phyloP scores from a whole-genome alignment of 352 stramenopile species.

The Phytopythium sindhum region DNA sequence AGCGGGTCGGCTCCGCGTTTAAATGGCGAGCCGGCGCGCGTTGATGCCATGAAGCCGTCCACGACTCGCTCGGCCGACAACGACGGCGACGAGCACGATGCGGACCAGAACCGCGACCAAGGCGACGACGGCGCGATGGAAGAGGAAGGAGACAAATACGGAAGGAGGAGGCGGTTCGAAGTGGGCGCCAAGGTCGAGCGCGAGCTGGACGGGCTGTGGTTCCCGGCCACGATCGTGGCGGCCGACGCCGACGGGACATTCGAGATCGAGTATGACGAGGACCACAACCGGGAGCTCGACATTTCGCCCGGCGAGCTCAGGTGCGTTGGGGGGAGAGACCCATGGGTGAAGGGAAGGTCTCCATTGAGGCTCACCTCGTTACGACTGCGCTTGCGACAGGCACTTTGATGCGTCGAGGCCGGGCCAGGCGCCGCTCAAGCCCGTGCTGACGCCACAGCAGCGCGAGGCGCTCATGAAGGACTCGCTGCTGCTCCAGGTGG shows the following conservation, averaged over 20 bases:
- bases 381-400: neutral
- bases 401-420: slow-evolving; percentile 4
- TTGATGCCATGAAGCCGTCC: slow-evolving; percentile 8
- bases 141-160: slow-evolving; percentile 19
- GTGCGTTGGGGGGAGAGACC: neutral
- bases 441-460: slow-evolving; percentile 29
- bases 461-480: slow-evolving; percentile 45
- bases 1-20: neutral
- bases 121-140: slow-evolving; percentile 1
- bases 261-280: slow-evolving; percentile 79
- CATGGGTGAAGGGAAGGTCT: neutral
- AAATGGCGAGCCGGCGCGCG: slow-evolving; percentile 2
- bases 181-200: slow-evolving; percentile 56
- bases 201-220: slow-evolving; percentile 77
- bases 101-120: slow-evolving; percentile 6
- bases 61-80: slow-evolving; percentile 11
- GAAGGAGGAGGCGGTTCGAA: slow-evolving; percentile 16
- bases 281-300: slow-evolving; percentile 66
- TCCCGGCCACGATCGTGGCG: slow-evolving; percentile 57
- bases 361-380: neutral
- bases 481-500: slow-evolving; percentile 51
- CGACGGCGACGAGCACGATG: slow-evolving; percentile 13
- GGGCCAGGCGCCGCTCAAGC: slow-evolving; percentile 3
- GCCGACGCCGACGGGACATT: slow-evolving; percentile 50
- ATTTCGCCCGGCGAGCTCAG: slow-evolving; percentile 51